Base-by-base conservation (phyloP, 352 stramenopile genomes). In the Phytophthora constricta region DNA sequence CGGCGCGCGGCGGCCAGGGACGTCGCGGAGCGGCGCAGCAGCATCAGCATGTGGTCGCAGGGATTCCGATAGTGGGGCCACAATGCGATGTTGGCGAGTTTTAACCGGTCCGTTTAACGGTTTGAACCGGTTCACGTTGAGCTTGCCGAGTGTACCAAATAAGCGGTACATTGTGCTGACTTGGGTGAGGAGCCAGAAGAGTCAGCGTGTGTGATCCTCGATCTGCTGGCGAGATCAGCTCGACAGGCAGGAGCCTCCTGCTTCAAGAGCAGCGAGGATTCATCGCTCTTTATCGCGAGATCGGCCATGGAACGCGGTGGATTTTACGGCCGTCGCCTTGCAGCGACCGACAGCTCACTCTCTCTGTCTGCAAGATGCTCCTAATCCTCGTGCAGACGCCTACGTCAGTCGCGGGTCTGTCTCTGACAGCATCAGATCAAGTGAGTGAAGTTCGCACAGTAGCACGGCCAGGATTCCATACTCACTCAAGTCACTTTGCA, bases 21-120 rank as follows among this genome's bases (percentile, higher is more conserved):
- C 54, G 58, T 8, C 46, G 61, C 56, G 50, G 57, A 72, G 60
- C 60, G 70, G 37, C 65, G 65, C 57, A 74, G 56, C 14, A 78
- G 51, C 26, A 69, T 58, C 53, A 59, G 31, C 31, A 37, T 37
- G n/a, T 11, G 31, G 7, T 37, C 7, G 31, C 31, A 37, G 31
- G 13, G 31, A 37, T 37, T 11, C 7, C 31, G n/a, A n/a, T n/a
- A n/a, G n/a, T n/a, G n/a, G n/a, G n/a, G n/a, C n/a, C n/a, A n/a
- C n/a, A n/a, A n/a, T n/a, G n/a, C n/a, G n/a, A n/a, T n/a, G n/a
- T n/a, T n/a, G n/a, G 46, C 11, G 26, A 0, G n/a, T 23, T 26
- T 23, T n/a, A 46, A 46, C 39, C 10, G 17, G 39, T 46, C 17
- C 39, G 28, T 58, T 71, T 58, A 65, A 62, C 46, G 64, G 64